Percentiles rank a stretch among this genome's conserved stretches.
Conservation (phyloP, 2,329 filamentous ascomycete species). For the Geosmithia putterillii region DNA sequence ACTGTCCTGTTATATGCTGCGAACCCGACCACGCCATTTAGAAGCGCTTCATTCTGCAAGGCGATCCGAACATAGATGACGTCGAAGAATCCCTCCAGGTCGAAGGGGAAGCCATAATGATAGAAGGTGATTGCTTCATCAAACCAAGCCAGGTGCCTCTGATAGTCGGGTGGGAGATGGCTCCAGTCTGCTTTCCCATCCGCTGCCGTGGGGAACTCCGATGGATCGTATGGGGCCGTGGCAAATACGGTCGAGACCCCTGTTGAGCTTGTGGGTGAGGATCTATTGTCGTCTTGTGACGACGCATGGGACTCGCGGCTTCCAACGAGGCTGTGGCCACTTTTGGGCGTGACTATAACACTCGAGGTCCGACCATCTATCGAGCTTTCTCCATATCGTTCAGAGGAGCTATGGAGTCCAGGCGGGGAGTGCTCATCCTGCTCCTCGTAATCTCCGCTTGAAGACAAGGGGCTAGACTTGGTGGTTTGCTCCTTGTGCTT, state of each 20-base stretch:
- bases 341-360: not conserved
- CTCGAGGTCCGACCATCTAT: not conserved
- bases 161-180: conserved; percentile 55
- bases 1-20: conserved; percentile 77
- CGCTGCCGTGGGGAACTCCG: conserved; percentile 10
- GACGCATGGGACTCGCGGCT: conserved; percentile 33
- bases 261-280: conserved; percentile 32
- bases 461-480: conserved; percentile 34
- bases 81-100: conserved; percentile 62
- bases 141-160: conserved; percentile 70
- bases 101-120: conserved; percentile 69
- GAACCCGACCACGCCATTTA: conserved; percentile 82
- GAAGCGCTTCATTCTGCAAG: conserved; percentile 60
- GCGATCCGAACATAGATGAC: conserved; percentile 60
- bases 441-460: conserved; percentile 38
- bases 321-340: not conserved
- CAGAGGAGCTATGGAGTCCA: not conserved
- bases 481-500: conserved; percentile 1
- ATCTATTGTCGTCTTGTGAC: conserved; percentile 37
- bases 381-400: not conserved
- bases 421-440: not conserved
- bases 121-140: conserved; percentile 64
- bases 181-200: conserved; percentile 33
- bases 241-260: conserved; percentile 20
- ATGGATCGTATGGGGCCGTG: conserved; percentile 14